These are phyloP conservation scores for Cinnamomum chago DNA, from an alignment of 164 flowering plant species.

Conservation along the genomic window DNA sequence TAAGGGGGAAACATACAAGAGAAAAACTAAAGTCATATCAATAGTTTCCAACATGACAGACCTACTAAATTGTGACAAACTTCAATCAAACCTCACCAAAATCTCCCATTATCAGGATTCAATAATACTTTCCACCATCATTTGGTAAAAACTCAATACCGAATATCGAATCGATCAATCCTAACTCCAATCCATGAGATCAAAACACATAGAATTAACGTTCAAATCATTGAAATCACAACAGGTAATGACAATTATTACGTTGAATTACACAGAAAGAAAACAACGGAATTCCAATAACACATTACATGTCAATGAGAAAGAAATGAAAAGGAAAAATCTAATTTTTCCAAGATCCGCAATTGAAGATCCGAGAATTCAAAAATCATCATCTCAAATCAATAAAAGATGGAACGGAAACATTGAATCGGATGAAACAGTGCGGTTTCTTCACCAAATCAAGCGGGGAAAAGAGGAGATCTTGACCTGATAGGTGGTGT, in stretches of 20 bases:
- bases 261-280: not conserved
- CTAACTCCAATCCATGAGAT: not conserved
- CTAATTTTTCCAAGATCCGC: not conserved
- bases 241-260: not conserved
- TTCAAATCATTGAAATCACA: not conserved
- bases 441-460: not conserved
- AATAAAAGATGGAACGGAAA: not conserved
- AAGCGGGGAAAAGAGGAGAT: not conserved
- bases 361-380: not conserved
- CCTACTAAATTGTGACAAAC: too few relatives aligned
- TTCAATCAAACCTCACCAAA: too few relatives aligned
- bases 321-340: not conserved
- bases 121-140: too few relatives aligned
- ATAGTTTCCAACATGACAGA: too few relatives aligned
- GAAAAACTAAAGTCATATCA: too few relatives aligned
- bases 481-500: constrained; percentile 68
- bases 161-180: not conserved
- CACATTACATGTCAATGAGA: not conserved
- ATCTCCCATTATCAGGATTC: too few relatives aligned
- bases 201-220: not conserved
- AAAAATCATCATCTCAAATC: too few relatives aligned
- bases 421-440: not conserved
- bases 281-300: not conserved
- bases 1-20: too few relatives aligned
- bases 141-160: too few relatives aligned